phyloP scores from a whole-genome alignment of 768 basidiomycete genomes.

The Gymnopilus dilepis region DNA sequence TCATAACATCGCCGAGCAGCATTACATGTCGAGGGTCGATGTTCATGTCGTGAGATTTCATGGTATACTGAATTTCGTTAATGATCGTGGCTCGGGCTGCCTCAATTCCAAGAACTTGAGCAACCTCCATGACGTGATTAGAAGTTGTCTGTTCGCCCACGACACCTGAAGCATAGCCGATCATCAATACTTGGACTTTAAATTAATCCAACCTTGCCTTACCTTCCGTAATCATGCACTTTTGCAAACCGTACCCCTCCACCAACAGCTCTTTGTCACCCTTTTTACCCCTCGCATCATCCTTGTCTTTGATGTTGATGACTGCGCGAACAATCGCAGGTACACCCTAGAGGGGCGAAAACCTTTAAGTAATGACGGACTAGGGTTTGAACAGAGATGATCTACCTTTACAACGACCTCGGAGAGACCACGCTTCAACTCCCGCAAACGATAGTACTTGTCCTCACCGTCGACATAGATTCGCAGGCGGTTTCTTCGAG shows the following conservation, averaged over 20 bases:
- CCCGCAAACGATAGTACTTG: constrained; percentile 84
- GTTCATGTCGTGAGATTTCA: constrained; percentile 97
- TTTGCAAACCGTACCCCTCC: constrained; percentile 95
- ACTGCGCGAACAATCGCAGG: constrained; percentile 88
- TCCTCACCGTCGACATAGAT: constrained; percentile 81
- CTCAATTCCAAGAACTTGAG: constrained; percentile 96
- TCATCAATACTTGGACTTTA: constrained; percentile 3
- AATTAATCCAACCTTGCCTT: constrained; percentile 17
- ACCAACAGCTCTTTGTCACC: constrained; percentile 92
- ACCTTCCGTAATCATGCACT: constrained; percentile 98
- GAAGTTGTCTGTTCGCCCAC: constrained; percentile 91
- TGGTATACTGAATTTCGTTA: constrained; percentile 96
- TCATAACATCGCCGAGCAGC: constrained; percentile 98
- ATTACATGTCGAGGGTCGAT: constrained; percentile 99
- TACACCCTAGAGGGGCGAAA: constrained; percentile 65
- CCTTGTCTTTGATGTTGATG: constrained; percentile 94
- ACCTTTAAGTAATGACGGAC: background rate
- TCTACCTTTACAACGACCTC: constrained; percentile 89
- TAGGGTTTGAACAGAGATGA: background rate
- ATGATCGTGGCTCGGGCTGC: constrained; percentile 94
- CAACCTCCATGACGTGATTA: constrained; percentile 97
- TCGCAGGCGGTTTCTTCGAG: constrained; percentile 73
- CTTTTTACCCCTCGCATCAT: constrained; percentile 78
- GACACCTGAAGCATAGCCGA: constrained; percentile 67
- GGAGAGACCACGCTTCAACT: constrained; percentile 82